Percentiles rank a stretch among this genome's conserved stretches.
Conservation (phyloP, 768 basidiomycete genomes). For the Hericium alpestre region DNA sequence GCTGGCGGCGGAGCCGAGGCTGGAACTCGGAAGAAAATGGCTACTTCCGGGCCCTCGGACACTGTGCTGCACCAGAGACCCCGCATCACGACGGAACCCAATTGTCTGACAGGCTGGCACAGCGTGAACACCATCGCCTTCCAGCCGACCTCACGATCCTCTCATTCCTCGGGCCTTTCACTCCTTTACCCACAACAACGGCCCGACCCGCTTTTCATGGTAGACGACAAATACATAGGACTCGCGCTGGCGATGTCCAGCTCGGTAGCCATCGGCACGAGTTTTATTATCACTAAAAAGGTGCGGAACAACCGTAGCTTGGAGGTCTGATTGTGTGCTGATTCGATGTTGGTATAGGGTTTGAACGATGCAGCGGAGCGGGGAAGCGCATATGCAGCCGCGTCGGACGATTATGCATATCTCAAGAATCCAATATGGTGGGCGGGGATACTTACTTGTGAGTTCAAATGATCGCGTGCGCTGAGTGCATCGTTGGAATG, state of each 20-base stretch:
- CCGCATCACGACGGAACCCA: too few species aligned
- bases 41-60: too few species aligned
- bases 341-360: constrained; percentile 40
- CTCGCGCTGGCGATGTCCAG: constrained; percentile 79
- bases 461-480: constrained; percentile 24
- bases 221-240: constrained; percentile 95
- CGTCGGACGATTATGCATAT: constrained; percentile 66
- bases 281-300: constrained; percentile 99
- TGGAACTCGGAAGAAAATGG: too few species aligned
- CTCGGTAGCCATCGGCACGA: constrained; percentile 83
- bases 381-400: constrained; percentile 31
- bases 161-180: neutral
- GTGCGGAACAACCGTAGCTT: constrained; percentile 27
- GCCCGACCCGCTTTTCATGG: constrained; percentile 28
- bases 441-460: constrained; percentile 87
- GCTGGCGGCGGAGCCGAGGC: too few species aligned
- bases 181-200: neutral
- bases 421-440: constrained; percentile 93
- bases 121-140: too few species aligned
- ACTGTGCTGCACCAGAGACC: too few species aligned
- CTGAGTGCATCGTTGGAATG: neutral
- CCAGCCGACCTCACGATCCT: too few species aligned
- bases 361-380: constrained; percentile 73
- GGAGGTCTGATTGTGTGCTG: neutral
- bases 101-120: too few species aligned